Evolutionary conservation across 129 eudicot species (phyloP).

Genomic region (Escallonia rubra): DNA sequence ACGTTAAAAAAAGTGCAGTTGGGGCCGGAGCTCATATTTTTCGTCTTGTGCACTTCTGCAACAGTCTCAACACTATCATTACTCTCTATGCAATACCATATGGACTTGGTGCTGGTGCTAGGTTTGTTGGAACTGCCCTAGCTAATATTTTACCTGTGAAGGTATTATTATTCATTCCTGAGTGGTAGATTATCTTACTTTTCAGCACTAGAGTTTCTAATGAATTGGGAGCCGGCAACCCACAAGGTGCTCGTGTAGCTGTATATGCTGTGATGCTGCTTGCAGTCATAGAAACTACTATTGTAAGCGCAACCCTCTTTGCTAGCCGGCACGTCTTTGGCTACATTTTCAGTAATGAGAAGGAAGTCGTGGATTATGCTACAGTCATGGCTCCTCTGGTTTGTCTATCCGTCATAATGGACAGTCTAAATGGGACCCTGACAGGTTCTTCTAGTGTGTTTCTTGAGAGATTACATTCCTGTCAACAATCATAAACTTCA

Average conservation of each 20-base stretch:
- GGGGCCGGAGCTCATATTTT: too few species aligned
- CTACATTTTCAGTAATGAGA: constrained; percentile 61
- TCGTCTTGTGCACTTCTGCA: neutral
- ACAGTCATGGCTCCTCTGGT: constrained; percentile 63
- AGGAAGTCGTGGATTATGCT: constrained; percentile 71
- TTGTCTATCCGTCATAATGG: constrained; percentile 48
- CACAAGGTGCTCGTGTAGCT: constrained; percentile 52
- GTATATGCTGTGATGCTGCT: constrained; percentile 48
- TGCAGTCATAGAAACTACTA: constrained; percentile 33
- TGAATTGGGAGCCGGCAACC: constrained; percentile 65
- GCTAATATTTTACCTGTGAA: too few species aligned
- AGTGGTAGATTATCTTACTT: neutral
- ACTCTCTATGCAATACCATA: constrained; percentile 39
- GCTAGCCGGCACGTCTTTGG: constrained; percentile 50
- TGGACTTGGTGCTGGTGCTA: constrained; percentile 47
- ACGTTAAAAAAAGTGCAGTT: too few species aligned
- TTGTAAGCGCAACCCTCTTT: constrained; percentile 35
- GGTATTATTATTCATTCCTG: too few species aligned
- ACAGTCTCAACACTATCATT: constrained; percentile 35
- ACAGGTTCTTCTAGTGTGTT: constrained; percentile 33
- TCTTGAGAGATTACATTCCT: neutral
- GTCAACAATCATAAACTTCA: too few species aligned
- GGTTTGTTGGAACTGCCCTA: constrained; percentile 20
- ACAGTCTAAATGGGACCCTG: constrained; percentile 59
- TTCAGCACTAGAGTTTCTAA: constrained; percentile 75